phyloP scores from a whole-genome alignment of 495 filamentous ascomycete genomes.

The Chaetomidium leptoderma region DNA sequence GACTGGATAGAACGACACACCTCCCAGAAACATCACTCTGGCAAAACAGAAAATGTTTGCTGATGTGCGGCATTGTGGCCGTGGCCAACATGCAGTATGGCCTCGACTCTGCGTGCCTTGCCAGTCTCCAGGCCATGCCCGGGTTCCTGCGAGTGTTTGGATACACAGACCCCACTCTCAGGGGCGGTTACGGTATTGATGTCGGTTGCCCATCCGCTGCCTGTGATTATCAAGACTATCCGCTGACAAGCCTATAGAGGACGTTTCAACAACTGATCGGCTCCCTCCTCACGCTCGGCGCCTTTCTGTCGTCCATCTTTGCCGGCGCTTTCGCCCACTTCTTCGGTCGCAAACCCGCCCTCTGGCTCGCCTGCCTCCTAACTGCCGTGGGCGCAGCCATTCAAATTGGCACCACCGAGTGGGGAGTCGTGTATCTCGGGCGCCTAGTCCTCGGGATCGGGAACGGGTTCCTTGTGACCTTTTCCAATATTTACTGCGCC shows the following conservation, averaged over 20 bases:
- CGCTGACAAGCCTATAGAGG: background rate
- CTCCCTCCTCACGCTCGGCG: slow-evolving; percentile 54
- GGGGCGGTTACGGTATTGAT: slow-evolving; percentile 24
- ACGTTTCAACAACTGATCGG: slow-evolving; percentile 54
- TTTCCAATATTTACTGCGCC: slow-evolving; percentile 50
- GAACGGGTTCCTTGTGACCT: slow-evolving; percentile 51
- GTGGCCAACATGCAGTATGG: slow-evolving; percentile 53
- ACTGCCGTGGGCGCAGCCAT: slow-evolving; percentile 43
- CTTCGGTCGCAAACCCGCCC: slow-evolving; percentile 47
- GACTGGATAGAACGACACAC: background rate
- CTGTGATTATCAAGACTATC: background rate
- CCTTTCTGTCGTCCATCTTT: slow-evolving; percentile 51
- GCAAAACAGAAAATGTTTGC: slow-evolving; percentile 39
- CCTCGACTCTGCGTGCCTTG: slow-evolving; percentile 55
- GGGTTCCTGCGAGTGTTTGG: slow-evolving; percentile 50
- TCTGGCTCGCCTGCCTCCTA: slow-evolving; percentile 47
- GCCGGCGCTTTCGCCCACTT: slow-evolving; percentile 49
- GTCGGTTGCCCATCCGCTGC: background rate
- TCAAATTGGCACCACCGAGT: slow-evolving; percentile 44
- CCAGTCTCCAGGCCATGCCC: slow-evolving; percentile 57
- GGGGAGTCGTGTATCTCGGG: slow-evolving; percentile 47
- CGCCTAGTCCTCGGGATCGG: slow-evolving; percentile 49
- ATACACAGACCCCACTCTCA: slow-evolving; percentile 14
- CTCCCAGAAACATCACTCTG: slow-evolving; percentile 39
- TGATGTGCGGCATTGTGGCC: slow-evolving; percentile 38